These are phyloP conservation scores for Lizonia empirigonia DNA, from an alignment of 2,329 filamentous ascomycete genomes.

Conservation along the genomic window DNA sequence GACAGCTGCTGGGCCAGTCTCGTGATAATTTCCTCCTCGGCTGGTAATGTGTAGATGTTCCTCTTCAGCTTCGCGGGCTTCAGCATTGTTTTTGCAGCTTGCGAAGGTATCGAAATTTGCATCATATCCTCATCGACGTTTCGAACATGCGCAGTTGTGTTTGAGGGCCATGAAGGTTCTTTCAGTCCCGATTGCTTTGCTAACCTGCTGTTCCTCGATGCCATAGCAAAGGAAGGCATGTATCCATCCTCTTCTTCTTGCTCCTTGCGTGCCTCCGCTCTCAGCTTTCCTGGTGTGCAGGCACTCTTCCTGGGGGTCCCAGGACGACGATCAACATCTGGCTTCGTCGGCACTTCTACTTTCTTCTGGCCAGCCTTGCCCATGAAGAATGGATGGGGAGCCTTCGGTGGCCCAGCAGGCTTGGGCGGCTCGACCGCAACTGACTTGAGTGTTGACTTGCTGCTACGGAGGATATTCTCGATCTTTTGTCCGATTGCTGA, in stretches of 20 bases:
- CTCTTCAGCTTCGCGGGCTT: slow-evolving; percentile 50
- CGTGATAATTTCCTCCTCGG: slow-evolving; percentile 35
- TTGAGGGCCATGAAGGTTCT: slow-evolving; percentile 74
- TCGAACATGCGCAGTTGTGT: slow-evolving; percentile 58
- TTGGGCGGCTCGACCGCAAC: slow-evolving; percentile 32
- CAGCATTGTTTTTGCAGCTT: slow-evolving; percentile 3
- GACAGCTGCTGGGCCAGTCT: slow-evolving; percentile 29
- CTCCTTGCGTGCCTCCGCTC: slow-evolving; percentile 38
- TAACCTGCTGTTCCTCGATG: slow-evolving; percentile 30
- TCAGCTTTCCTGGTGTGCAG: slow-evolving; percentile 55
- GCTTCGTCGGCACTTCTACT: slow-evolving; percentile 25
- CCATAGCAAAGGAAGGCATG: slow-evolving; percentile 27
- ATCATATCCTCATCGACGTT: slow-evolving; percentile 22
- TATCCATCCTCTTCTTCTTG: slow-evolving; percentile 24
- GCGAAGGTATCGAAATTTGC: background rate
- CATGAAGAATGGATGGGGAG: slow-evolving; percentile 72
- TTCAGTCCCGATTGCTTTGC: slow-evolving; percentile 69
- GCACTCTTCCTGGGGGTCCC: slow-evolving; percentile 44
- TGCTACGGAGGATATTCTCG: slow-evolving; percentile 62
- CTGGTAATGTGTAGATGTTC: slow-evolving; percentile 28
- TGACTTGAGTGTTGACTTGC: slow-evolving; percentile 25
- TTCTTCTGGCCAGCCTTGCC: slow-evolving; percentile 54
- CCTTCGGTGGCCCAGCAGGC: slow-evolving; percentile 49
- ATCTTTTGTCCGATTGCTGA: slow-evolving; percentile 65
- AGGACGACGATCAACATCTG: slow-evolving; percentile 13